Conservation (phyloP, 1,284 basidiomycete genomes). For the Fistulina hepatica region DNA sequence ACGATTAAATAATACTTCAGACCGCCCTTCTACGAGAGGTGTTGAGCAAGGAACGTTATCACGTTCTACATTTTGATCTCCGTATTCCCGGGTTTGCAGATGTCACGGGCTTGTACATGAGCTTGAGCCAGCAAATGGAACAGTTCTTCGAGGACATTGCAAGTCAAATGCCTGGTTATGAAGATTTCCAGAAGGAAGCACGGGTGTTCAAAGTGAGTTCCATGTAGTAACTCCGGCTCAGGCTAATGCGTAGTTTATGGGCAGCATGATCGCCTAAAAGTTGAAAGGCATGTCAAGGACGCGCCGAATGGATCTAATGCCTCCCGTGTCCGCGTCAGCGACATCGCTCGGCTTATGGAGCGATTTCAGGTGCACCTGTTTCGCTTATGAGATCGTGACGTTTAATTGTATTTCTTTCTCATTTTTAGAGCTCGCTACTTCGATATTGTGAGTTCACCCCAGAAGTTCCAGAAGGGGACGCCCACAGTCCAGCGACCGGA, state of each 20-base stretch:
- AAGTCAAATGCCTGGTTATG: conserved; percentile 51
- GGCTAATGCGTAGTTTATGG: conserved; percentile 4
- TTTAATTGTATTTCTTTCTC: conserved; percentile 7
- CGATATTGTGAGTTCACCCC: conserved; percentile 61
- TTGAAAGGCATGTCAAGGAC: conserved; percentile 49
- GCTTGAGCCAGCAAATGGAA: conserved; percentile 71
- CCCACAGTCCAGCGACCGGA: conserved; percentile 11
- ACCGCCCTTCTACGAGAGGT: conserved; percentile 71
- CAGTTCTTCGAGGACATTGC: conserved; percentile 61
- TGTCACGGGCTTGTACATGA: conserved; percentile 60
- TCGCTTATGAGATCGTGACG: conserved; percentile 5
- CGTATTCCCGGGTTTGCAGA: conserved; percentile 78
- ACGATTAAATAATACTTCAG: conserved; percentile 25
- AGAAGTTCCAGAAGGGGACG: conserved; percentile 20
- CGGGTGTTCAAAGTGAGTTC: conserved; percentile 64
- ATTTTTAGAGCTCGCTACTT: conserved; percentile 51
- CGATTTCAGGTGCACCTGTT: conserved; percentile 50
- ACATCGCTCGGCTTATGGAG: conserved; percentile 75
- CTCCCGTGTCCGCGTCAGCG: conserved; percentile 55
- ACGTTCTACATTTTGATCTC: conserved; percentile 75
- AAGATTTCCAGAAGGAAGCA: conserved; percentile 61
- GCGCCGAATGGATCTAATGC: conserved; percentile 24
- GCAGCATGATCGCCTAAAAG: conserved; percentile 62
- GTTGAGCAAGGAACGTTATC: conserved; percentile 52
- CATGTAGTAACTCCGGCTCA: conserved; percentile 1